These are phyloP conservation scores for Cyberlindnera suaveolens DNA, from an alignment of 805 yeast genomes.

Conservation along the genomic window DNA sequence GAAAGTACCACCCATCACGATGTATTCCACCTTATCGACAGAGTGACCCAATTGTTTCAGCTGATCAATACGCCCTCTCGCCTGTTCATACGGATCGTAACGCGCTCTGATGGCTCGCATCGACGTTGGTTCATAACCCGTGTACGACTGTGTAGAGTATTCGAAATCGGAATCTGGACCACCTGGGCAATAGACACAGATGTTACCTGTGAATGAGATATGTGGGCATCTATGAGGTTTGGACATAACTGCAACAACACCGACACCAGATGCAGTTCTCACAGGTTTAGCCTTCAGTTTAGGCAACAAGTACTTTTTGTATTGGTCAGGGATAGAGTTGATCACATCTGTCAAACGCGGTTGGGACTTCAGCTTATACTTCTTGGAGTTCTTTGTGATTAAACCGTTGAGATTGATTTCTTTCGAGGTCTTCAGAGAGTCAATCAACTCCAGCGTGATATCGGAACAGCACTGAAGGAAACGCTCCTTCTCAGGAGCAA, in stretches of 20 bases:
- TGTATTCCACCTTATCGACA: slow-evolving; percentile 95
- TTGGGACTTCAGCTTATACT: slow-evolving; percentile 84
- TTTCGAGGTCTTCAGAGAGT: slow-evolving; percentile 63
- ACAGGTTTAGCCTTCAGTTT: slow-evolving; percentile 98
- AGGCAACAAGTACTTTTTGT: slow-evolving; percentile 85
- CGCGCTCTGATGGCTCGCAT: slow-evolving; percentile 99
- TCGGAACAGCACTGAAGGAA: slow-evolving; percentile 91
- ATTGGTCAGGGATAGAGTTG: slow-evolving; percentile 91
- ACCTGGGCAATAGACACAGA: slow-evolving; percentile 98
- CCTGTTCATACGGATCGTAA: slow-evolving; percentile 97
- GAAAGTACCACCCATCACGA: slow-evolving; percentile 98
- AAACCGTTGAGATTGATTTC: slow-evolving; percentile 89
- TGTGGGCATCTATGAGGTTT: slow-evolving; percentile 99
- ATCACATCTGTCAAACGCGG: slow-evolving; percentile 95
- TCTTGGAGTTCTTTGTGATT: slow-evolving; percentile 78
- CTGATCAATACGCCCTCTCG: slow-evolving; percentile 95
- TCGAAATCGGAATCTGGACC: slow-evolving; percentile 99
- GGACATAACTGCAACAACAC: slow-evolving; percentile 99
- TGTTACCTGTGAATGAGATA: slow-evolving; percentile 97
- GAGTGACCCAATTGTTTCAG: slow-evolving; percentile 92
- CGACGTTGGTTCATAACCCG: slow-evolving; percentile 98
- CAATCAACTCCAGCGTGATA: slow-evolving; percentile 78
- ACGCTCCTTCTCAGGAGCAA: slow-evolving; percentile 89
- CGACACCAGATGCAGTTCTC: slow-evolving; percentile 96
- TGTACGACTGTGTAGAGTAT: slow-evolving; percentile 95